Evolutionary conservation across 2,329 filamentous ascomycete genomes (phyloP), one percentile per base, ranked within the genome.

Genomic region (Cercospora sp.): DNA sequence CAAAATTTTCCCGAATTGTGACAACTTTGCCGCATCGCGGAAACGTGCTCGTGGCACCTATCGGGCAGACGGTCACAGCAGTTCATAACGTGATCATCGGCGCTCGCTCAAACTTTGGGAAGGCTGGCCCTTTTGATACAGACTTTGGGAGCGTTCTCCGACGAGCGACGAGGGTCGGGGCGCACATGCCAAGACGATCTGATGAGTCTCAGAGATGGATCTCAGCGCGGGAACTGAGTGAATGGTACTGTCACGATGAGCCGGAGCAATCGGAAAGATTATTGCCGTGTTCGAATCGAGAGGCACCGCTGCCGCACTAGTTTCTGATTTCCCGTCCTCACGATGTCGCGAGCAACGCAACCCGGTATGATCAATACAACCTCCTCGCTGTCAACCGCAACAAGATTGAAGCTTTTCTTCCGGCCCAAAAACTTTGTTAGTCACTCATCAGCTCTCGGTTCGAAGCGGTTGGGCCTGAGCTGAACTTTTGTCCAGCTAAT

Each of bases 31-130:
- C 21, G 49, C 24, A 53, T 8, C 10, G 49, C 49, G 49, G 16
- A 53, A 53, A 28, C 24, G 49, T 28, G 49, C 49, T 53, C 49
- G 13, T 24, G 21, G 49, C 49, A 28, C 12, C 6, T n/a, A 53
- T 16, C 49, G 24, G 49, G 49, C 49, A 53, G 49, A 53, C 24
- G 34, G 28, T 58, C 32, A 37, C 16, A 58, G 16, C 55, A 34
- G 28, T 32, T 34, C 16, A 58, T 12, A 58, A 58, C 55, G 55
- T 58, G 55, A 34, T 58, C 32, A 37, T 58, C 55, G 55, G 26
- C 16, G 18, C 55, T 58, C 55, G 18, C 32, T 58, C 55, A 58
- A 37, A 32, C 55, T 58, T 28, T 10, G 28, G 28, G 18, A 32
- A 34, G 55, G 55, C 55, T 58, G 32, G 55, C 12, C 55, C 34